Evolutionary conservation across 2,329 filamentous ascomycete genomes (phyloP).

Genomic region (Nemania abortiva): DNA sequence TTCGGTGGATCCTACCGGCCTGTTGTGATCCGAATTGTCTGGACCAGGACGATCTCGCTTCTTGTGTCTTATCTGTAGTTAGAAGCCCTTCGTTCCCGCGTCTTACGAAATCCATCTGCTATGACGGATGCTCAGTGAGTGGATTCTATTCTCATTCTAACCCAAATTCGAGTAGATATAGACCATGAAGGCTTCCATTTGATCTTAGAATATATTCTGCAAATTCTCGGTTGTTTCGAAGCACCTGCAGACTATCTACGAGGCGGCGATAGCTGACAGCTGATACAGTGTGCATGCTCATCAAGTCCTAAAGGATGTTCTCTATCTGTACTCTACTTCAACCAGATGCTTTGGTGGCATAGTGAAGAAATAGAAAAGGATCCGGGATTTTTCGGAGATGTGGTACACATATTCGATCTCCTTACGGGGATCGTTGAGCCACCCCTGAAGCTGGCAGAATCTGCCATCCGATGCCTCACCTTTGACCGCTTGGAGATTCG

Average conservation of each 20-base stretch:
- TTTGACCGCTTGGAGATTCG: constrained; percentile 12
- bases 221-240: not conserved
- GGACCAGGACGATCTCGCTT: too few species aligned
- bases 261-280: not conserved
- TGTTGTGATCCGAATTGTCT: not conserved
- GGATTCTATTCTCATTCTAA: not conserved
- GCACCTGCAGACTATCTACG: not conserved
- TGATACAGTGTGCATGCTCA: constrained; percentile 4
- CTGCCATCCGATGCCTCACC: constrained; percentile 15
- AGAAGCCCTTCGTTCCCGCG: not conserved
- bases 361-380: not conserved
- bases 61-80: not conserved
- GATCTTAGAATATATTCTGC: not conserved
- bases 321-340: not conserved
- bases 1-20: not conserved
- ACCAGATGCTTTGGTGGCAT: not conserved
- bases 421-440: not conserved
- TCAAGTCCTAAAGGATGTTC: constrained; percentile 14
- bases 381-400: not conserved
- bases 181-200: not conserved
- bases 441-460: not conserved
- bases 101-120: not conserved
- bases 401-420: not conserved
- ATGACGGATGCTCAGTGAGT: constrained; percentile 22
- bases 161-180: not conserved